Conservation (phyloP, 1,139 yeast species). For the Scheffersomyces parashehatae region DNA sequence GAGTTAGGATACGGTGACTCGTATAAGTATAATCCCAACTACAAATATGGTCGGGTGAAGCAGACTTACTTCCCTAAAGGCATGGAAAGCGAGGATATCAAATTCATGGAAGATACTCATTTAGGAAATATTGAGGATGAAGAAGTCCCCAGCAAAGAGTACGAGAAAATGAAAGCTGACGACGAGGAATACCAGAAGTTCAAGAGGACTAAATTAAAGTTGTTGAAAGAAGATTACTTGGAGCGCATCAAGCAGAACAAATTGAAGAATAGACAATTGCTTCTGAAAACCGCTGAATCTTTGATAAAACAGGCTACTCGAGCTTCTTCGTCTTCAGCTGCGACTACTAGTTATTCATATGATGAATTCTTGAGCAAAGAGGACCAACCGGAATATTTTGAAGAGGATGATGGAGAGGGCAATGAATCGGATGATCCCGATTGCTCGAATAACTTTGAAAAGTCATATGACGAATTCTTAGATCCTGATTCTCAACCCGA, state of each 20-base stretch:
- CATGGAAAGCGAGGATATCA: constrained; percentile 23
- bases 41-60: constrained; percentile 63
- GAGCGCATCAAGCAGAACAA: neutral
- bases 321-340: constrained; percentile 2
- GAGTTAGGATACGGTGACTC: constrained; percentile 82
- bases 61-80: constrained; percentile 72
- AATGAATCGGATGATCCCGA: constrained; percentile 40
- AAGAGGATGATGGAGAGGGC: constrained; percentile 30
- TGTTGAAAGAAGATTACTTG: constrained; percentile 9
- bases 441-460: constrained; percentile 33
- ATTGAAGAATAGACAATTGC: constrained; percentile 5
- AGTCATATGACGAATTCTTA: constrained; percentile 37
- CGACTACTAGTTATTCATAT: constrained; percentile 20
- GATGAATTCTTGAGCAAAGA: constrained; percentile 39
- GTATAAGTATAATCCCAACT: constrained; percentile 88
- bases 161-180: constrained; percentile 22
- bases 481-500: constrained; percentile 25
- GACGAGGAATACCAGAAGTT: constrained; percentile 29
- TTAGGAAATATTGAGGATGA: constrained; percentile 33
- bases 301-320: constrained; percentile 1
- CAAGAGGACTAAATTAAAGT: constrained; percentile 17
- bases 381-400: constrained; percentile 42
- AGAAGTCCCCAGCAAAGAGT: constrained; percentile 21
- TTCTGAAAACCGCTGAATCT: too few relatives aligned
- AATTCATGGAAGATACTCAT: constrained; percentile 41